These are phyloP conservation scores for Dioscorea zingiberensis DNA, from an alignment of 106 monocot species.

Conservation along the genomic window DNA sequence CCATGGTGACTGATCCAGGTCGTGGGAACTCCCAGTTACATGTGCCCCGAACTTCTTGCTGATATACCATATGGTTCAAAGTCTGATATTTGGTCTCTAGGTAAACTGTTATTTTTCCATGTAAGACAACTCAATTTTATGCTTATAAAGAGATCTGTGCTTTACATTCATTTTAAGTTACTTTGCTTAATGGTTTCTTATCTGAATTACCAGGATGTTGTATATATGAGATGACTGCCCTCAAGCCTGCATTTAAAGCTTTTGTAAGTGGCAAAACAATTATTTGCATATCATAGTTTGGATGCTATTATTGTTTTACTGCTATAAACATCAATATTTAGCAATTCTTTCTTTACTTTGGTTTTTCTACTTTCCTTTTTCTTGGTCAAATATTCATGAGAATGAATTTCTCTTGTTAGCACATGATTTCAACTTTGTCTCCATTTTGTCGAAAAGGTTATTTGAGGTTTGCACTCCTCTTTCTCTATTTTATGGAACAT, in stretches of 20 bases:
- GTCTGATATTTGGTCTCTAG: conserved; percentile 99
- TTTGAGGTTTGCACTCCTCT: too few species aligned
- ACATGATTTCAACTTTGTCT: too few species aligned
- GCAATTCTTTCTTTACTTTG: background rate
- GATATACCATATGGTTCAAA: conserved; percentile 99
- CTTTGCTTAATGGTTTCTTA: background rate
- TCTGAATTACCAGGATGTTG: conserved; percentile 72
- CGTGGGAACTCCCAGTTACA: conserved; percentile 98
- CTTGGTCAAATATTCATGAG: background rate
- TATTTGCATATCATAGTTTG: background rate
- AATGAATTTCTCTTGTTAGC: too few species aligned
- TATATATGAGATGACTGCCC: conserved; percentile 98
- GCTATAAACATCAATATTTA: background rate
- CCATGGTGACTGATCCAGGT: conserved; percentile 32
- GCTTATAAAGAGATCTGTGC: background rate
- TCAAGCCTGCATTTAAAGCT: conserved; percentile 94
- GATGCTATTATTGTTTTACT: too few species aligned
- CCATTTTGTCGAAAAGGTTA: too few species aligned
- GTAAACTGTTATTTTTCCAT: conserved; percentile 25
- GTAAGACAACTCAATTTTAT: background rate
- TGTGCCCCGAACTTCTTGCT: conserved; percentile 99
- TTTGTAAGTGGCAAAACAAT: conserved; percentile 60
- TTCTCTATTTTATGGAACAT: too few species aligned
- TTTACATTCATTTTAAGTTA: background rate
- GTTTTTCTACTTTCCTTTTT: background rate